Percentiles rank a stretch among this genome's conserved stretches.
phyloP scores from a whole-genome alignment of 495 filamentous ascomycete species.

The Aspergillus sclerotiicarbonarius region DNA sequence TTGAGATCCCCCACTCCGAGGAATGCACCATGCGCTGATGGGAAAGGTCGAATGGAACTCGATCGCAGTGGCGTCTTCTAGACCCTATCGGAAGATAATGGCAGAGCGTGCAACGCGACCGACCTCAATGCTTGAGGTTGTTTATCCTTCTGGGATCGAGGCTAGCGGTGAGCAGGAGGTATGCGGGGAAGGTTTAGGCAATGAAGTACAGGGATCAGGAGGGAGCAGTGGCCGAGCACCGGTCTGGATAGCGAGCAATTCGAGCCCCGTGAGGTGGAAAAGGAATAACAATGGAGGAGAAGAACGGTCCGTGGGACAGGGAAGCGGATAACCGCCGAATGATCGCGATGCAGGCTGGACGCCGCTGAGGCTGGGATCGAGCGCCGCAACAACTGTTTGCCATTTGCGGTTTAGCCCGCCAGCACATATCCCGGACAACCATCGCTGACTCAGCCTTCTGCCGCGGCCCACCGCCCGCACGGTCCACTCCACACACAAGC shows the following conservation, averaged over 20 bases:
- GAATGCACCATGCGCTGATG: constrained; percentile 50
- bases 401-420: constrained; percentile 37
- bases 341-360: constrained; percentile 12
- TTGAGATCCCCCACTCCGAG: constrained; percentile 45
- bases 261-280: constrained; percentile 3
- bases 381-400: constrained; percentile 39
- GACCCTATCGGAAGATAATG: not conserved
- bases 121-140: not conserved
- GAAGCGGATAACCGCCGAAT: constrained; percentile 10
- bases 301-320: constrained; percentile 14
- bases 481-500: not conserved
- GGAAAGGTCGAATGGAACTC: constrained; percentile 9
- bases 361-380: constrained; percentile 19
- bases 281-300: constrained; percentile 4
- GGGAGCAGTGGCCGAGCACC: not conserved
- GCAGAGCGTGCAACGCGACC: not conserved
- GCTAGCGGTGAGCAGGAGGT: constrained; percentile 13
- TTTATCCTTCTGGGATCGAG: constrained; percentile 11
- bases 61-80: constrained; percentile 14
- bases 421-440: constrained; percentile 47
- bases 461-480: constrained; percentile 25
- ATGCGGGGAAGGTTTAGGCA: not conserved
- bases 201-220: not conserved
- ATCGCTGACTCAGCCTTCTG: constrained; percentile 25
- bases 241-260: not conserved